Base-by-base conservation (phyloP, 768 basidiomycete species). In the Tricholoma matsutake region DNA sequence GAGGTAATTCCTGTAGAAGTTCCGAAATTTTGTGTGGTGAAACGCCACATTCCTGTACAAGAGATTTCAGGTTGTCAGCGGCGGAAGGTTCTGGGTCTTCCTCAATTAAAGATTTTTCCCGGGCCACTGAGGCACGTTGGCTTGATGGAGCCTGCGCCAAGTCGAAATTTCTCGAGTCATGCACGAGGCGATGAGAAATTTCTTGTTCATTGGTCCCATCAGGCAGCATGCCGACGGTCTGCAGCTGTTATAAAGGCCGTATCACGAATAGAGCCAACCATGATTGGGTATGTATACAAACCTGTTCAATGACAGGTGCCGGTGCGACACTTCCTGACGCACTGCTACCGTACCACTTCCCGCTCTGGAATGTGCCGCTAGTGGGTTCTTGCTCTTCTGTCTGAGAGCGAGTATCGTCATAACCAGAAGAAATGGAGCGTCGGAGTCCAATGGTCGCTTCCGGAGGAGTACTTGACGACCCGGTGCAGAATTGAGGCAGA, bases 1-100 rank as follows among this genome's bases (percentile, higher is more conserved):
- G 89, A 51, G 95, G 95, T 47, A 98, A 81, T 66, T 96, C 94
- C 69, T 92, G 87, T 18, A 96, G 79, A 9, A 98, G 83, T 69
- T 96, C 95, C 1, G 89, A 86, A 49, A 98, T 87, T 73, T 94
- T 94, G 62, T 94, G 90, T 1, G 94, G 92, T 16, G 89, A 86
- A 37, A 96, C 92, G 6, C 95, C 95, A 71, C 92, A 98, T 71
- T 98, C 94, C 73, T 91, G 89, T 37, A 96, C 88, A 35, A 98
- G 81, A 49, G 86, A 86, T 70, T 90, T 89, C 54, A 96, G 76
- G 66, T 92, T 94, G 69, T 95, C 92, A 2, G 85, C 91, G 13
- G 93, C 89, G 14, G 81, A 78, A 10, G 79, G 78, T 63, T 83
- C 82, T 28, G 74, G 61, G 47, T 81, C 82, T 54, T 77, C 76